phyloP scores from a whole-genome alignment of 2,329 filamentous ascomycete genomes.

The Byssothecium circinans region DNA sequence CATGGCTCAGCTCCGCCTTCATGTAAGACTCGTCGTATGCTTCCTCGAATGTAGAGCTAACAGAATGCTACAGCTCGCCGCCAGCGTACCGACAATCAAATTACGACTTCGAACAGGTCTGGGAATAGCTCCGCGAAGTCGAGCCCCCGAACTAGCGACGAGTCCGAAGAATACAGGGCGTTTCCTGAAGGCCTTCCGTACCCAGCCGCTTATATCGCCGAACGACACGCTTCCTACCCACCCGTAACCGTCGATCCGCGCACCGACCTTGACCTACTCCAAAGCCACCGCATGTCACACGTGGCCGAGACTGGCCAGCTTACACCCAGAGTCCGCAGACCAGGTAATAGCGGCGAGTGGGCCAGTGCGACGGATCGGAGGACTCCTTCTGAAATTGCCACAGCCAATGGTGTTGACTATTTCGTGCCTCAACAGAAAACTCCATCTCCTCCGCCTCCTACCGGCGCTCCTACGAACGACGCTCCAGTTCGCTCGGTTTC shows the following conservation, averaged over 20 bases:
- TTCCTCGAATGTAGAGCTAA: constrained; percentile 4
- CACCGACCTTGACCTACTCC: constrained; percentile 45
- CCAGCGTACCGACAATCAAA: constrained; percentile 16
- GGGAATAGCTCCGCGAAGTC: constrained; percentile 32
- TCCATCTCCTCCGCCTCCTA: constrained; percentile 35
- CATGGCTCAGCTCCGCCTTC: constrained; percentile 23
- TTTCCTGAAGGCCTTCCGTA: constrained; percentile 35
- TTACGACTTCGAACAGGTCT: constrained; percentile 24
- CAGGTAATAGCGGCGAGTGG: constrained; percentile 43
- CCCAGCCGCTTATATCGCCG: constrained; percentile 39
- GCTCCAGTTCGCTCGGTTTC: constrained; percentile 14
- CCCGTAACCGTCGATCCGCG: constrained; percentile 29
- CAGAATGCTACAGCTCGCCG: constrained; percentile 22
- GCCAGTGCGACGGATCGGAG: constrained; percentile 39
- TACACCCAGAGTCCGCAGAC: constrained; percentile 43
- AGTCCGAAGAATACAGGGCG: constrained; percentile 37
- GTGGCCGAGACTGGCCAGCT: constrained; percentile 55
- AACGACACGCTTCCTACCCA: constrained; percentile 21
- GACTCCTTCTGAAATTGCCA: constrained; percentile 19
- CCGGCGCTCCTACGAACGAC: constrained; percentile 18
- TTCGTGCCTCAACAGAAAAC: constrained; percentile 41
- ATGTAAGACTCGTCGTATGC: constrained; percentile 21
- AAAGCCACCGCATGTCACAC: constrained; percentile 53
- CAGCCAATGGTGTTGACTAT: constrained; percentile 42
- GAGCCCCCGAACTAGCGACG: constrained; percentile 38